These are phyloP conservation scores for Pilaira anomala DNA, from an alignment of 192 early-diverging fungal species.

Conservation along the genomic window DNA sequence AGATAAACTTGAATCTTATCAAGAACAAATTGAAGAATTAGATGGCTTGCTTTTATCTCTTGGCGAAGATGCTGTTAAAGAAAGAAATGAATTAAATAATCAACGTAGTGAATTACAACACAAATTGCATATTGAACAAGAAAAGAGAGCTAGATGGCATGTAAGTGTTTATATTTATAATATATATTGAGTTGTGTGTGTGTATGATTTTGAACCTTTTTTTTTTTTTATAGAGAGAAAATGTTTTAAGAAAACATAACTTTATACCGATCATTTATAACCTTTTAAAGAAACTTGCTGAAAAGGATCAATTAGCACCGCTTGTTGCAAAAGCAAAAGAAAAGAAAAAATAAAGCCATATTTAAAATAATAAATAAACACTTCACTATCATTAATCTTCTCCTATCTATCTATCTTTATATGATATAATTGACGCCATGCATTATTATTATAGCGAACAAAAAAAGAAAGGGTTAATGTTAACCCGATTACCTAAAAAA, in stretches of 20 bases:
- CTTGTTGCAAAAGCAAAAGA: constrained; percentile 50
- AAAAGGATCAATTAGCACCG: constrained; percentile 46
- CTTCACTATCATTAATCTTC: too few relatives aligned
- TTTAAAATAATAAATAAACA: background rate
- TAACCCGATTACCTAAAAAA: too few relatives aligned
- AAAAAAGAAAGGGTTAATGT: too few relatives aligned
- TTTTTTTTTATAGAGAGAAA: constrained; percentile 52
- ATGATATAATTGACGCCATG: too few relatives aligned
- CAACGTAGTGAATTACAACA: constrained; percentile 50
- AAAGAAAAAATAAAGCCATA: constrained; percentile 1
- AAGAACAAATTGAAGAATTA: constrained; percentile 48
- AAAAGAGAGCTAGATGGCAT: constrained; percentile 57
- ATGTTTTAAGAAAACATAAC: constrained; percentile 69
- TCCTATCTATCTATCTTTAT: too few relatives aligned
- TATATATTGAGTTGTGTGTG: background rate
- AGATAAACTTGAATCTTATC: constrained; percentile 55
- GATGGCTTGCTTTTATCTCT: constrained; percentile 36
- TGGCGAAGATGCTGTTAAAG: constrained; percentile 35
- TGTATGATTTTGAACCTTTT: background rate
- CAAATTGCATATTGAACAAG: constrained; percentile 57
- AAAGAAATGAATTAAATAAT: constrained; percentile 43
- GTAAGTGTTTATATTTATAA: constrained; percentile 23
- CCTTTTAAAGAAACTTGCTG: constrained; percentile 57
- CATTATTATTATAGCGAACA: too few relatives aligned
- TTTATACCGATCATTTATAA: constrained; percentile 75